Evolutionary conservation across 129 eudicot genomes (phyloP).

Genomic region (Flaveria trinervia): DNA sequence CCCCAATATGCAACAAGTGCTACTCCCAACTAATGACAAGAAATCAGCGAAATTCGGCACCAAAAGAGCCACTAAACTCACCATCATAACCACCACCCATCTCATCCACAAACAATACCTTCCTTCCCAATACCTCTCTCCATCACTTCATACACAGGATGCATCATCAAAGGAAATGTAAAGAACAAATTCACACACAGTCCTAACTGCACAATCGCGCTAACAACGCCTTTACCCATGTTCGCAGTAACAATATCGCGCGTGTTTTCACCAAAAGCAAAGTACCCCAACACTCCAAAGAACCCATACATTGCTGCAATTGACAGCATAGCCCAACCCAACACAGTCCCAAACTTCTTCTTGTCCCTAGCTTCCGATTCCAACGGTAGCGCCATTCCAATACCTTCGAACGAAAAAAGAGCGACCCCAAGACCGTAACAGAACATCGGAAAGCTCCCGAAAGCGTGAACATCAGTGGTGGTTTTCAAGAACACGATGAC

Average conservation of each 20-base stretch:
- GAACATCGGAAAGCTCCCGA: constrained; percentile 42
- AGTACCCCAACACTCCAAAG: constrained; percentile 58
- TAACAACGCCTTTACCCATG: constrained; percentile 47
- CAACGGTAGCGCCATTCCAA: constrained; percentile 65
- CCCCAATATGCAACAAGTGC: constrained; percentile 58
- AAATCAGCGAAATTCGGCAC: constrained; percentile 70
- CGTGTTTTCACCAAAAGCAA: constrained; percentile 58
- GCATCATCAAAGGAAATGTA: constrained; percentile 69
- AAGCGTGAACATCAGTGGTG: constrained; percentile 31
- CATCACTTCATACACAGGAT: constrained; percentile 67
- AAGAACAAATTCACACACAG: constrained; percentile 57
- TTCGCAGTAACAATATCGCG: constrained; percentile 55
- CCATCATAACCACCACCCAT: constrained; percentile 56
- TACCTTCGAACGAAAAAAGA: constrained; percentile 63
- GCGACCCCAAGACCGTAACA: constrained; percentile 64
- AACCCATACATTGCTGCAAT: constrained; percentile 50
- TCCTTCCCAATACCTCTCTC: constrained; percentile 63
- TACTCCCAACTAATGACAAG: constrained; percentile 64
- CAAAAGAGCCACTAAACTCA: constrained; percentile 52
- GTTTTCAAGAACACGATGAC: constrained; percentile 13
- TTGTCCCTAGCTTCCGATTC: constrained; percentile 59
- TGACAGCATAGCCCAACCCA: constrained; percentile 47
- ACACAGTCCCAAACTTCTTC: constrained; percentile 37
- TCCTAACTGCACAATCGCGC: constrained; percentile 56
- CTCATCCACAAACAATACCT: constrained; percentile 60